phyloP scores from a whole-genome alignment of 495 filamentous ascomycete genomes.

The Penicillium psychrofluorescens region DNA sequence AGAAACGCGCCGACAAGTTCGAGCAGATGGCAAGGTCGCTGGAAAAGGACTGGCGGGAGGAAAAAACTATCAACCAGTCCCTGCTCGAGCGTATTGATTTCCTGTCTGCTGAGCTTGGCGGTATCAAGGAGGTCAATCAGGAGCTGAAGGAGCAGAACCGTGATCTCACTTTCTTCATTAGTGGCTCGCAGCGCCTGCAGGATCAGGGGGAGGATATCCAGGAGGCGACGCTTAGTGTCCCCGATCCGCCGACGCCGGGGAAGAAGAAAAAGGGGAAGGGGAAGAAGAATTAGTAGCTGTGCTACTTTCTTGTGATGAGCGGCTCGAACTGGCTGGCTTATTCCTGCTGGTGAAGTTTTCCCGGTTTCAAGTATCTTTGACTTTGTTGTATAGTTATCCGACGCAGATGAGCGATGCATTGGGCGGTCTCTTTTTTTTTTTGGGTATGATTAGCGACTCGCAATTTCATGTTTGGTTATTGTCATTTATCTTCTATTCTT shows the following conservation, averaged over 20 bases:
- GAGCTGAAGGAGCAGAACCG: slow-evolving; percentile 77
- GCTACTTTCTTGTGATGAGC: too few species aligned
- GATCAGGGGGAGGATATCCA: slow-evolving; percentile 55
- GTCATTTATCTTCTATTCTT: too few species aligned
- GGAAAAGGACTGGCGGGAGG: slow-evolving; percentile 74
- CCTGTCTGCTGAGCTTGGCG: slow-evolving; percentile 49
- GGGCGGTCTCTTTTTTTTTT: too few species aligned
- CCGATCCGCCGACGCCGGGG: slow-evolving; percentile 38
- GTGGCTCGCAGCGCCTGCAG: slow-evolving; percentile 71
- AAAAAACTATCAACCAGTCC: slow-evolving; percentile 74
- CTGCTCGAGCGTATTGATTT: slow-evolving; percentile 71
- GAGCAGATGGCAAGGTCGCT: slow-evolving; percentile 67
- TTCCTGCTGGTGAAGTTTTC: too few species aligned
- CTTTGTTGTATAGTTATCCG: background rate
- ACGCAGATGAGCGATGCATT: background rate
- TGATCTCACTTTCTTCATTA: slow-evolving; percentile 88
- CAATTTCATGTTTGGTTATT: background rate
- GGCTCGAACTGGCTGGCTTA: too few species aligned
- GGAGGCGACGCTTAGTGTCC: slow-evolving; percentile 49
- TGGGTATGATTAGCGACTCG: too few species aligned
- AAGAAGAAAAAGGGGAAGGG: slow-evolving; percentile 47
- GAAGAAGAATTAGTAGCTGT: slow-evolving; percentile 9
- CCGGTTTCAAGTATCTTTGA: background rate
- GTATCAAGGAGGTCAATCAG: slow-evolving; percentile 45
- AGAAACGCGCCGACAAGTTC: slow-evolving; percentile 60